A percentile compares a stretch with the other conserved stretches of the same genome.
Evolutionary conservation across 192 early-diverging fungal genomes (phyloP).

Genomic region (Spizellomyces punctatus): DNA sequence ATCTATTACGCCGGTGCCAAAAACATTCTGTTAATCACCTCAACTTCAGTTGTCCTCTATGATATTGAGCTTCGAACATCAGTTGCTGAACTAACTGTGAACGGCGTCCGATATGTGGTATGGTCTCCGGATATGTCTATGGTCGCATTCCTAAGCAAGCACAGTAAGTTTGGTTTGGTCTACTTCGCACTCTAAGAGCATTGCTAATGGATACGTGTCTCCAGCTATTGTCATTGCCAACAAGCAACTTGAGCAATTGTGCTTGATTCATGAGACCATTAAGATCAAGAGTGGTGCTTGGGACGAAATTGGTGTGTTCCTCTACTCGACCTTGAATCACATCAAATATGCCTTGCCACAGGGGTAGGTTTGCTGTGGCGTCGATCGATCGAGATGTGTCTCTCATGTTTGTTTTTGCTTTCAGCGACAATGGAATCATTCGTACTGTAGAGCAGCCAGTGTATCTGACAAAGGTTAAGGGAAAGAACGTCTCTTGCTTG

Average conservation of each 20-base stretch:
- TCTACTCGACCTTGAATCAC: constrained; percentile 98
- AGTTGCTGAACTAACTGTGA: constrained; percentile 76
- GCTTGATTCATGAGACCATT: constrained; percentile 95
- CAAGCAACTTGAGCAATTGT: constrained; percentile 84
- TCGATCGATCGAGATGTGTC: not conserved
- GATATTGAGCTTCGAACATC: constrained; percentile 84
- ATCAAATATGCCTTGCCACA: constrained; percentile 95
- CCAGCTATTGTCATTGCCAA: constrained; percentile 84
- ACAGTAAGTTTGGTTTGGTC: constrained; percentile 60
- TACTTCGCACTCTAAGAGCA: not conserved
- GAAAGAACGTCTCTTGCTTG: constrained; percentile 82
- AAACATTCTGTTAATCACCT: constrained; percentile 79
- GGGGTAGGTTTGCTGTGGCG: constrained; percentile 58
- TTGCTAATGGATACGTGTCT: constrained; percentile 7
- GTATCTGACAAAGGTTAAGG: constrained; percentile 85
- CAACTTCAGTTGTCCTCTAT: constrained; percentile 86
- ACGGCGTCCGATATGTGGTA: constrained; percentile 90
- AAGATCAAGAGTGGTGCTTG: constrained; percentile 97
- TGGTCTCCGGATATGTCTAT: constrained; percentile 89
- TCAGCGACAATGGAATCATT: constrained; percentile 93
- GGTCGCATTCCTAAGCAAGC: constrained; percentile 94
- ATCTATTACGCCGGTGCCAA: constrained; percentile 90
- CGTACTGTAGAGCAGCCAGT: constrained; percentile 95
- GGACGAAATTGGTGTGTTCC: constrained; percentile 89
- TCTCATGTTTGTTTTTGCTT: constrained; percentile 2